Evolutionary conservation across 2,329 filamentous ascomycete genomes (phyloP).

Genomic region (Nothophaeocryptopus gaeumannii): DNA sequence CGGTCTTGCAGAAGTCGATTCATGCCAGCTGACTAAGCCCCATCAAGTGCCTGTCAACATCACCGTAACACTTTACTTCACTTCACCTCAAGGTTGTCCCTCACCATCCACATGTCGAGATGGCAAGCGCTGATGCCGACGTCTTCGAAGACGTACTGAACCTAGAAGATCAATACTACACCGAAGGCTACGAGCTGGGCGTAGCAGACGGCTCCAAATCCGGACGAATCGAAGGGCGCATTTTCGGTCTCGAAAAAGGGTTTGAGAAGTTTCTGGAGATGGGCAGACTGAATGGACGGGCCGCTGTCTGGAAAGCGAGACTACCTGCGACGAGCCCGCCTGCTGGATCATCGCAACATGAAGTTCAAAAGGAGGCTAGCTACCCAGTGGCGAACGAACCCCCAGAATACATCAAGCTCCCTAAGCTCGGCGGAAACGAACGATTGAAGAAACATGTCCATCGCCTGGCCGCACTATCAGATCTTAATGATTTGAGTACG

Average conservation of each 20-base stretch:
- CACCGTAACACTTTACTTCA: no score
- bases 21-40: no score
- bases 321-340: conserved; percentile 35
- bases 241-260: conserved; percentile 86
- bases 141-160: conserved; percentile 56
- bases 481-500: conserved; percentile 72
- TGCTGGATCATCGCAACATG: no score
- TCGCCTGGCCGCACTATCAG: conserved; percentile 72
- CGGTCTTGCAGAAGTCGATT: no score
- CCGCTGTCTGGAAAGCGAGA: conserved; percentile 79
- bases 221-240: conserved; percentile 81
- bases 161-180: conserved; percentile 70
- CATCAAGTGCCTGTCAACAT: no score
- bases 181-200: conserved; percentile 75
- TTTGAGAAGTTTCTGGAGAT: conserved; percentile 88
- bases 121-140: conserved; percentile 20
- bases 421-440: conserved; percentile 45
- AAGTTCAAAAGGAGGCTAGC: no score
- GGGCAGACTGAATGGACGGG: conserved; percentile 73
- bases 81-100: no score
- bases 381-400: neutral
- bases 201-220: conserved; percentile 70
- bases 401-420: neutral
- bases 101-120: conserved; percentile 3
- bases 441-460: conserved; percentile 74